These are phyloP conservation scores for Candida gigantensis DNA, from an alignment of 1,139 yeast genomes.

Conservation along the genomic window DNA sequence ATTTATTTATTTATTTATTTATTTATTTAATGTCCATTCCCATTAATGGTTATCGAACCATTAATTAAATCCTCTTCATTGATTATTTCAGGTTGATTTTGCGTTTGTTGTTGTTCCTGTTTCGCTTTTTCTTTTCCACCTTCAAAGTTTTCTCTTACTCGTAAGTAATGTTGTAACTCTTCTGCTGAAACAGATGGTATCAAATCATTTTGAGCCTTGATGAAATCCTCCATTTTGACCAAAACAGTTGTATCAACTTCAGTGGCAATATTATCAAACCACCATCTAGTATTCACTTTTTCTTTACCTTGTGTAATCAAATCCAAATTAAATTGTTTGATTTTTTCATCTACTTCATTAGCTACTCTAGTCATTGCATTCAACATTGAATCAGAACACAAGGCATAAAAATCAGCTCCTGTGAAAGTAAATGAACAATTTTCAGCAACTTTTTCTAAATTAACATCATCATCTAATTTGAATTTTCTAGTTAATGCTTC, in stretches of 20 bases:
- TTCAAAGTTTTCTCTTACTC: slow-evolving; percentile 79
- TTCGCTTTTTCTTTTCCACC: slow-evolving; percentile 44
- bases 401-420: slow-evolving; percentile 96
- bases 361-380: slow-evolving; percentile 95
- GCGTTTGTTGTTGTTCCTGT: slow-evolving; percentile 7
- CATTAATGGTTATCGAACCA: slow-evolving; percentile 3
- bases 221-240: slow-evolving; percentile 73
- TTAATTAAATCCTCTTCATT: slow-evolving; percentile 6
- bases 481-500: slow-evolving; percentile 90
- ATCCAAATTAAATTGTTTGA: slow-evolving; percentile 50
- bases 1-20: no score
- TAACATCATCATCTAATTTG: slow-evolving; percentile 59
- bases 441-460: slow-evolving; percentile 61
- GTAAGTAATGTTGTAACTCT: slow-evolving; percentile 77
- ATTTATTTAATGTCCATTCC: slow-evolving; percentile 7
- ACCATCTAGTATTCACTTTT: slow-evolving; percentile 70
- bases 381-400: slow-evolving; percentile 91
- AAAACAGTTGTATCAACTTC: slow-evolving; percentile 66
- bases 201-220: slow-evolving; percentile 68
- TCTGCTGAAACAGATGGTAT: slow-evolving; percentile 87
- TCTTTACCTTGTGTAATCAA: slow-evolving; percentile 28
- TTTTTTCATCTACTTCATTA: slow-evolving; percentile 66
- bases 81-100: slow-evolving; percentile 2
- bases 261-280: slow-evolving; percentile 86
- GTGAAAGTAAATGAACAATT: slow-evolving; percentile 86